Evolutionary conservation across 495 filamentous ascomycete genomes (phyloP).

Genomic region (Halenospora varia): DNA sequence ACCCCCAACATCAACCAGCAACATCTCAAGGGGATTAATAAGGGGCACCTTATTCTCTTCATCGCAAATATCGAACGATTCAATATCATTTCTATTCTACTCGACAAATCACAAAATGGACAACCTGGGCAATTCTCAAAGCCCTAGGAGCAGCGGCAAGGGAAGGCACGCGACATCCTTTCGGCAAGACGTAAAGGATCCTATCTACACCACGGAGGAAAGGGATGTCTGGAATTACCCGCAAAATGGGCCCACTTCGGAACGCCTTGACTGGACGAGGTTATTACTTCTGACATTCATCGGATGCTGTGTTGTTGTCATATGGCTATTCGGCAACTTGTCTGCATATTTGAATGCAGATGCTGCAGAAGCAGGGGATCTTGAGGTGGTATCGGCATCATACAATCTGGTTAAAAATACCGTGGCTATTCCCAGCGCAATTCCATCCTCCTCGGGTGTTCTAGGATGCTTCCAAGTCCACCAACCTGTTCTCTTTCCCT

Average conservation of each 20-base stretch:
- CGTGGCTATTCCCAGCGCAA: conserved; percentile 1
- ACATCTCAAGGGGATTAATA: not conserved
- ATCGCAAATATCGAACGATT: too few species aligned
- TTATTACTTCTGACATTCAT: not conserved
- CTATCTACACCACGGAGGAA: not conserved
- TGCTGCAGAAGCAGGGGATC: too few species aligned
- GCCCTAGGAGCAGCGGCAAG: not conserved
- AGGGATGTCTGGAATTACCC: too few species aligned
- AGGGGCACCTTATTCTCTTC: too few species aligned
- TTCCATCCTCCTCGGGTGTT: conserved; percentile 17
- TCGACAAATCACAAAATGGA: too few species aligned
- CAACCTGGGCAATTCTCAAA: not conserved
- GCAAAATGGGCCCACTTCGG: not conserved
- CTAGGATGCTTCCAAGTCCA: conserved; percentile 65
- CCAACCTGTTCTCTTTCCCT: conserved; percentile 52
- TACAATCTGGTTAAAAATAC: conserved; percentile 18
- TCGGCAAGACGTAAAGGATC: not conserved
- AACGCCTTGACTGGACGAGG: not conserved
- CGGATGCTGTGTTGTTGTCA: conserved; percentile 2
- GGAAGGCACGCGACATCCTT: not conserved
- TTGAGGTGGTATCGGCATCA: not conserved
- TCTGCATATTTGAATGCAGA: not conserved
- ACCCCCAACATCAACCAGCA: not conserved
- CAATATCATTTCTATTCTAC: too few species aligned
- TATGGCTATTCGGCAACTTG: conserved; percentile 7